Evolutionary conservation across 495 filamentous ascomycete genomes (phyloP).

Genomic region (Poronia punctata): DNA sequence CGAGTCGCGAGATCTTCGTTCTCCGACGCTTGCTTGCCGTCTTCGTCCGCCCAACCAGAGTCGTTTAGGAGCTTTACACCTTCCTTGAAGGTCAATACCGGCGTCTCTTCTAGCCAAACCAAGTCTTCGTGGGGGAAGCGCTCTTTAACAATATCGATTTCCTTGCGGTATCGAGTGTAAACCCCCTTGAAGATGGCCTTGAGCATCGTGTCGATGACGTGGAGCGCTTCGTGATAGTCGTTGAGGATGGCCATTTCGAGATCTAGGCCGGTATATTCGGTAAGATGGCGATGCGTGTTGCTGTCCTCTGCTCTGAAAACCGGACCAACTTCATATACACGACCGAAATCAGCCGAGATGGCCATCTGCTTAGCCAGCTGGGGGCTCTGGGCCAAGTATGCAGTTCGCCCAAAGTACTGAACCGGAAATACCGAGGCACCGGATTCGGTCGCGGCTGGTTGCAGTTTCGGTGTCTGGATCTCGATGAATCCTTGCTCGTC

Average conservation of each 20-base stretch:
- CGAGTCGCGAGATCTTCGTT: slow-evolving; percentile 76
- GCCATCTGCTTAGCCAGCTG: slow-evolving; percentile 94
- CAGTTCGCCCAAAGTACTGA: slow-evolving; percentile 84
- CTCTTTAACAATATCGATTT: slow-evolving; percentile 60
- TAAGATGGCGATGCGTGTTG: slow-evolving; percentile 93
- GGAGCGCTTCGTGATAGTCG: slow-evolving; percentile 87
- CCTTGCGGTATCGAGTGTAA: slow-evolving; percentile 57
- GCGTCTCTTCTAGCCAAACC: slow-evolving; percentile 73
- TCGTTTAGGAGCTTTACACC: slow-evolving; percentile 74
- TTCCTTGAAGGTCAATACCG: slow-evolving; percentile 71
- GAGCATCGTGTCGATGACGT: slow-evolving; percentile 74
- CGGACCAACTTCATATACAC: slow-evolving; percentile 85
- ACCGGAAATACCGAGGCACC: slow-evolving; percentile 92
- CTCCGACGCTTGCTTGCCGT: slow-evolving; percentile 59
- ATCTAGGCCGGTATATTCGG: slow-evolving; percentile 92
- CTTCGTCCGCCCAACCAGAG: slow-evolving; percentile 70
- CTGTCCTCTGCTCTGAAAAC: slow-evolving; percentile 98
- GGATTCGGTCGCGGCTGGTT: slow-evolving; percentile 84
- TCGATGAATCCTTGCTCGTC: slow-evolving; percentile 74
- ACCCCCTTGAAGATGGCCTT: slow-evolving; percentile 81
- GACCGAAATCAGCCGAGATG: slow-evolving; percentile 85
- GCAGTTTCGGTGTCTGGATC: slow-evolving; percentile 89
- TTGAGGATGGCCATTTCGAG: slow-evolving; percentile 85
- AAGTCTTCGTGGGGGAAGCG: slow-evolving; percentile 55
- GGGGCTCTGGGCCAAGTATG: slow-evolving; percentile 87